Evolutionary conservation across 257 asterid species (phyloP).

Genomic region (Lycium barbarum): DNA sequence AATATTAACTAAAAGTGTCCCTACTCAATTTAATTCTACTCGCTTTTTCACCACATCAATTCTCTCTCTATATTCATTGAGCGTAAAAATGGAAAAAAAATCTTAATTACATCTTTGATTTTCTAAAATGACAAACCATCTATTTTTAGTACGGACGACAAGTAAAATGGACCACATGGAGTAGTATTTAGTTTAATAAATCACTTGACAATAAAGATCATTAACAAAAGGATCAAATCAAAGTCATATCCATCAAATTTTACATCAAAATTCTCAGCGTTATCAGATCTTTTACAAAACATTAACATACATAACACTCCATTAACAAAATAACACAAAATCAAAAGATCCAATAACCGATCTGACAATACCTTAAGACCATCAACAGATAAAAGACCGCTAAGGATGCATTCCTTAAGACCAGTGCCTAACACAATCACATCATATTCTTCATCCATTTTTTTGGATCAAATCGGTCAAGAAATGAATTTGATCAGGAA

Average conservation of each 20-base stretch:
- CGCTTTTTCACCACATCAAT: too few relatives aligned
- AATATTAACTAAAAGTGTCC: too few relatives aligned
- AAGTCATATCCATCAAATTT: neutral
- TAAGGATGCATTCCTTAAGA: constrained; percentile 90
- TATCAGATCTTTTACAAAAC: neutral
- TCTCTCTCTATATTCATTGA: too few relatives aligned
- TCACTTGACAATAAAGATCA: neutral
- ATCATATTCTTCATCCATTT: constrained; percentile 93
- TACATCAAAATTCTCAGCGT: neutral
- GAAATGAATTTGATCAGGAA: neutral
- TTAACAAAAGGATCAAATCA: neutral
- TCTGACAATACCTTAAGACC: constrained; percentile 68
- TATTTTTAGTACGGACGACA: too few relatives aligned
- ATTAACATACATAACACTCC: neutral
- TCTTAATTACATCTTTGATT: too few relatives aligned
- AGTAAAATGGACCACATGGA: too few relatives aligned
- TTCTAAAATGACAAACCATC: too few relatives aligned
- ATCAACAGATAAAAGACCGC: constrained; percentile 92
- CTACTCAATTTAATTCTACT: too few relatives aligned
- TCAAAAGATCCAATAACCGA: neutral
- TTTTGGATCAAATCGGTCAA: constrained; percentile 6
- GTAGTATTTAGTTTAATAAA: too few relatives aligned
- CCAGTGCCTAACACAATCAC: constrained; percentile 94
- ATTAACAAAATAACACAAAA: neutral
- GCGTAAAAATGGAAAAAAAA: too few relatives aligned